Conservation (phyloP, 164 flowering plant species). For the Platanus orientalis region DNA sequence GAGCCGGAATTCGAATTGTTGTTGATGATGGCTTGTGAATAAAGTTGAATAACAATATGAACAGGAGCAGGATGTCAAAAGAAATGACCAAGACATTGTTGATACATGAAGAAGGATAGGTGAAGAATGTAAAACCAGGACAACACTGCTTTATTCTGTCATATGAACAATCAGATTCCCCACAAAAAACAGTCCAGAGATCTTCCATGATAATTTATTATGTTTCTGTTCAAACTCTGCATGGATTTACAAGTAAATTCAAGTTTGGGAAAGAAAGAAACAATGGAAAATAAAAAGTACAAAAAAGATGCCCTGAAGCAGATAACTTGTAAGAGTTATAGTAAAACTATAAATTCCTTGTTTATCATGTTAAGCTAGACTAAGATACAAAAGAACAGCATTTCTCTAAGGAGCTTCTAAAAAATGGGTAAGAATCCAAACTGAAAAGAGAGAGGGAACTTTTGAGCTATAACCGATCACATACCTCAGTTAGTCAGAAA, state of each 20-base stretch:
- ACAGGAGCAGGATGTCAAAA: slow-evolving; percentile 38
- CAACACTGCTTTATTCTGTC: slow-evolving; percentile 16
- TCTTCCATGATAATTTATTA: slow-evolving; percentile 16
- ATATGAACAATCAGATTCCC: slow-evolving; percentile 19
- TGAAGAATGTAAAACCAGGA: slow-evolving; percentile 13
- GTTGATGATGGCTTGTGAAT: slow-evolving; percentile 15
- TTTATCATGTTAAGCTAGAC: too few species aligned
- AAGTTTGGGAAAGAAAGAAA: not conserved
- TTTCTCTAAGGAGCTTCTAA: too few species aligned
- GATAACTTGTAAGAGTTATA: too few species aligned
- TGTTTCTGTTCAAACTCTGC: not conserved
- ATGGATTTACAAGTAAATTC: not conserved
- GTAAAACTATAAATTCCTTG: too few species aligned
- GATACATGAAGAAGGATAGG: slow-evolving; percentile 36
- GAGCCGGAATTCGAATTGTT: not conserved
- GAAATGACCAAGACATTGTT: slow-evolving; percentile 35
- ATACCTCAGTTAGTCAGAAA: not conserved
- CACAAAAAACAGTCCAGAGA: slow-evolving; percentile 40
- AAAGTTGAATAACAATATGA: slow-evolving; percentile 22
- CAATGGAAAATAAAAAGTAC: not conserved
- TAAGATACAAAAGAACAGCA: too few species aligned
- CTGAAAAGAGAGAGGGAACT: too few species aligned
- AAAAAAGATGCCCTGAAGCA: too few species aligned
- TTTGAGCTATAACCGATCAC: not conserved
- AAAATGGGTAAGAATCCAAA: too few species aligned